Evolutionary conservation across 352 stramenopile species (phyloP).

Genomic region (Albugo candida): DNA sequence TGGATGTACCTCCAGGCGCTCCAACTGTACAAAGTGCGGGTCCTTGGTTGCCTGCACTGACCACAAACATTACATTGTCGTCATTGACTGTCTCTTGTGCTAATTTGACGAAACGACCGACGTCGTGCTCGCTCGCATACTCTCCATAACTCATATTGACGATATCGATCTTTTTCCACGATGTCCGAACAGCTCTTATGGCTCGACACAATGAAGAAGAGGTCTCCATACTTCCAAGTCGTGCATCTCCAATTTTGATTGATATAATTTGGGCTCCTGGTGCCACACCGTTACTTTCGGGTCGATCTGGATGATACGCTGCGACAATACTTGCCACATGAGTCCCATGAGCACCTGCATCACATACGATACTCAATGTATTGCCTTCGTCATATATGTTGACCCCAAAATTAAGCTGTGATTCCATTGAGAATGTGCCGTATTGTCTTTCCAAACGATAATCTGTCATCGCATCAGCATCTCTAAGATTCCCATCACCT

Average conservation of each 20-base stretch:
- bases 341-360: slow-evolving; percentile 87
- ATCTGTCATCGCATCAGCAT: slow-evolving; percentile 39
- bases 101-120: slow-evolving; percentile 77
- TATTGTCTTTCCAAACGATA: slow-evolving; percentile 65
- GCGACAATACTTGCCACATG: slow-evolving; percentile 91
- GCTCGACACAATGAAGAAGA: slow-evolving; percentile 72
- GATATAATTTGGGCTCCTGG: slow-evolving; percentile 84
- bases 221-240: slow-evolving; percentile 88
- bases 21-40: slow-evolving; percentile 88
- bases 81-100: slow-evolving; percentile 81
- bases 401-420: slow-evolving; percentile 87
- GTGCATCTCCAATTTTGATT: slow-evolving; percentile 90
- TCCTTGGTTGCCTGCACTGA: slow-evolving; percentile 89
- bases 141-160: slow-evolving; percentile 97
- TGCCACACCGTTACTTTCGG: slow-evolving; percentile 83
- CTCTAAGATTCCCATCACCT: slow-evolving; percentile 70
- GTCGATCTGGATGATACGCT: slow-evolving; percentile 72
- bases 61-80: slow-evolving; percentile 87
- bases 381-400: slow-evolving; percentile 90
- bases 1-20: slow-evolving; percentile 79
- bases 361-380: slow-evolving; percentile 83
- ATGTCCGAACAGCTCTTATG: slow-evolving; percentile 73
- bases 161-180: slow-evolving; percentile 66
- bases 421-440: slow-evolving; percentile 74
- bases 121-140: slow-evolving; percentile 73